Conservation (phyloP, 2,329 filamentous ascomycete species). For the Dactylellina sp. region DNA sequence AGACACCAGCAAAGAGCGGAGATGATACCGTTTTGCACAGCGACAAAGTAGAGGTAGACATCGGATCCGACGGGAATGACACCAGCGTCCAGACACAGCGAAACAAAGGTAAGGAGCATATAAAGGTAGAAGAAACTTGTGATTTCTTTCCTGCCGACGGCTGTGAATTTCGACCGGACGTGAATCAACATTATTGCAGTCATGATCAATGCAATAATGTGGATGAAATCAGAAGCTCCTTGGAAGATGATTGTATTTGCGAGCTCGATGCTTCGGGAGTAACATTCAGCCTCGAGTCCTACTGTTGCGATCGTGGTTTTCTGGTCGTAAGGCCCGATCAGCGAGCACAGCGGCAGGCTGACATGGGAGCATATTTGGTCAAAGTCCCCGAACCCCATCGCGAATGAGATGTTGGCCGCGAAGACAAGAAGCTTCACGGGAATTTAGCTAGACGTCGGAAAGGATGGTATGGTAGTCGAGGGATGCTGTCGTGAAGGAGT, state of each 20-base stretch:
- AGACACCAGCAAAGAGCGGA: constrained; percentile 89
- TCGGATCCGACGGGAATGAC: constrained; percentile 85
- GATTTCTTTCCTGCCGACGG: constrained; percentile 81
- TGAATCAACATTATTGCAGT: constrained; percentile 97
- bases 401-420: constrained; percentile 15
- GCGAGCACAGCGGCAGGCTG: constrained; percentile 85
- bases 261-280: constrained; percentile 91
- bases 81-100: constrained; percentile 89
- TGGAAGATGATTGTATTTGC: constrained; percentile 99
- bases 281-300: constrained; percentile 87
- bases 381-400: constrained; percentile 92
- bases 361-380: constrained; percentile 84
- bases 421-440: constrained; percentile 9
- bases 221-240: constrained; percentile 87
- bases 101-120: constrained; percentile 87
- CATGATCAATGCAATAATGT: constrained; percentile 91
- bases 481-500: background rate
- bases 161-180: constrained; percentile 96
- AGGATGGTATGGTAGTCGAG: background rate
- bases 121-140: constrained; percentile 98
- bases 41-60: constrained; percentile 90
- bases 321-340: constrained; percentile 74
- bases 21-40: constrained; percentile 83
- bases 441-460: background rate
- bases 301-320: constrained; percentile 70